phyloP scores from a whole-genome alignment of 768 basidiomycete genomes.

The Suillus subalutaceus region DNA sequence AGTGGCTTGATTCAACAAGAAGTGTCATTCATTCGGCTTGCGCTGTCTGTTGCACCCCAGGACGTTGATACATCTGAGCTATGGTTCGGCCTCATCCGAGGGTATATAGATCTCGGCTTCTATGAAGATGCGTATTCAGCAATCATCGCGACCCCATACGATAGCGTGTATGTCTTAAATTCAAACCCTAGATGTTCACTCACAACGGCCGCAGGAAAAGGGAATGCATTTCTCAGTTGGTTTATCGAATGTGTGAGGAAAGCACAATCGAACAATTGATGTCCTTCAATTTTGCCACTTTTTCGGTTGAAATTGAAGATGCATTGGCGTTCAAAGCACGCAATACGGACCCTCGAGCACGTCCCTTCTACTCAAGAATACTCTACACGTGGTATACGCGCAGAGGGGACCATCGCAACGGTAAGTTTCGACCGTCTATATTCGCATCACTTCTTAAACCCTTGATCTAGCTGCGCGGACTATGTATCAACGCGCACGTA shows the following conservation, averaged over 20 bases:
- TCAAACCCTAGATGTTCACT: slow-evolving; percentile 12
- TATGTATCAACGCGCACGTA: slow-evolving; percentile 91
- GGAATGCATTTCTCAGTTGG: slow-evolving; percentile 79
- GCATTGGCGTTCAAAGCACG: slow-evolving; percentile 91
- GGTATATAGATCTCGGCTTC: slow-evolving; percentile 67
- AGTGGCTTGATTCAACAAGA: slow-evolving; percentile 59
- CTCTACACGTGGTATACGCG: slow-evolving; percentile 93
- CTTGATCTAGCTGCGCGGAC: slow-evolving; percentile 71
- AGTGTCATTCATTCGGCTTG: slow-evolving; percentile 75
- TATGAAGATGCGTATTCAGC: slow-evolving; percentile 90
- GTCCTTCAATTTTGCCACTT: slow-evolving; percentile 80
- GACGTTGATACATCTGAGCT: slow-evolving; percentile 63
- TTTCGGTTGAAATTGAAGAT: slow-evolving; percentile 86
- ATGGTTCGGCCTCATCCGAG: slow-evolving; percentile 80
- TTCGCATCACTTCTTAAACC: slow-evolving; percentile 25
- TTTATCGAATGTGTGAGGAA: slow-evolving; percentile 92
- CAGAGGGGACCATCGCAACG: slow-evolving; percentile 88
- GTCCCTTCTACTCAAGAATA: slow-evolving; percentile 86
- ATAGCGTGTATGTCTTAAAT: slow-evolving; percentile 67
- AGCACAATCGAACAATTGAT: slow-evolving; percentile 79
- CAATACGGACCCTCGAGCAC: slow-evolving; percentile 85
- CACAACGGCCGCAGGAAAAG: slow-evolving; percentile 58
- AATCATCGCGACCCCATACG: slow-evolving; percentile 72
- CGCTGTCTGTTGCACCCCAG: slow-evolving; percentile 67
- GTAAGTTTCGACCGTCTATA: slow-evolving; percentile 48